Evolutionary conservation across 805 yeast species (phyloP).

Genomic region (Clavispora carvajalis): DNA sequence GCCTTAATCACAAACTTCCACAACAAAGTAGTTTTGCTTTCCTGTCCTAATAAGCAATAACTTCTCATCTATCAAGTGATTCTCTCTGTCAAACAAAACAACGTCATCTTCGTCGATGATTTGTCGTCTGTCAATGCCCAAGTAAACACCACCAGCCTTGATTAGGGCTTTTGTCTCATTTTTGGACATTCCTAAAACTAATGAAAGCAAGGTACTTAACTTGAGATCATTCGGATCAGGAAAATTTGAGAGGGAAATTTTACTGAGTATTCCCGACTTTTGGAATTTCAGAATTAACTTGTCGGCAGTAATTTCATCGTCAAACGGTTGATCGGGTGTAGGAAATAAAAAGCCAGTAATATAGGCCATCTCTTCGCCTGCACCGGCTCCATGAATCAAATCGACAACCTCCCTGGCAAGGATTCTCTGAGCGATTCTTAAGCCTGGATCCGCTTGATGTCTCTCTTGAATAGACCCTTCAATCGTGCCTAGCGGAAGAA

Average conservation of each 20-base stretch:
- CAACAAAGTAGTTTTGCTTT: slow-evolving; percentile 59
- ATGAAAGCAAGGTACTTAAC: slow-evolving; percentile 49
- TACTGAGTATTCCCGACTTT: slow-evolving; percentile 50
- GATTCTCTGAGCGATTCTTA: slow-evolving; percentile 65
- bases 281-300: slow-evolving; percentile 52
- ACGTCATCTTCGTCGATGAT: slow-evolving; percentile 44
- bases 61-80: slow-evolving; percentile 51
- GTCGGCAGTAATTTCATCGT: slow-evolving; percentile 42
- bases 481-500: slow-evolving; percentile 63
- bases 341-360: slow-evolving; percentile 68
- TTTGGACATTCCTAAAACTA: slow-evolving; percentile 44
- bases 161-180: slow-evolving; percentile 59
- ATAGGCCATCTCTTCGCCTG: slow-evolving; percentile 60
- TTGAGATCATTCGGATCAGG: slow-evolving; percentile 30
- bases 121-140: slow-evolving; percentile 57
- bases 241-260: slow-evolving; percentile 23
- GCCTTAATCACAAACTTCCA: slow-evolving; percentile 17
- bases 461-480: slow-evolving; percentile 39
- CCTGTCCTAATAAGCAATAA: slow-evolving; percentile 70
- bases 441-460: slow-evolving; percentile 58
- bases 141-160: slow-evolving; percentile 65
- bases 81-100: slow-evolving; percentile 41
- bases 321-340: slow-evolving; percentile 44
- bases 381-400: slow-evolving; percentile 77
- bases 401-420: slow-evolving; percentile 85